phyloP scores from a whole-genome alignment of 2,329 filamentous ascomycete species.

The Aspergillaceae sp. region DNA sequence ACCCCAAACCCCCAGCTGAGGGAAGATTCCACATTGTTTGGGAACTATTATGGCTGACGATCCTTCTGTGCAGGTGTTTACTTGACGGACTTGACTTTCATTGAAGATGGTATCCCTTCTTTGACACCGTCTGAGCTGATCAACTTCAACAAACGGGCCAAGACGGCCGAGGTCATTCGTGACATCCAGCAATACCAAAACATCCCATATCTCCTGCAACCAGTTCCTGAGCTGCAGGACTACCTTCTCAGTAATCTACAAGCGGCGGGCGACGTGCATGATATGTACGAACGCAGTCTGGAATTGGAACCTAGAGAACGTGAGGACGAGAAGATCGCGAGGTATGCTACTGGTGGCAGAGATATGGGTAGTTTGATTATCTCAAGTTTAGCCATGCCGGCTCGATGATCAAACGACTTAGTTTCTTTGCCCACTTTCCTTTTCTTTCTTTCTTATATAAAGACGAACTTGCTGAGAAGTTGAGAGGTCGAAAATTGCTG shows the following conservation, averaged over 20 bases:
- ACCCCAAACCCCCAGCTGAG: too few relatives aligned
- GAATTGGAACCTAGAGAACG: slow-evolving; percentile 87
- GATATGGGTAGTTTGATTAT: slow-evolving; percentile 25
- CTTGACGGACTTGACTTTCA: slow-evolving; percentile 93
- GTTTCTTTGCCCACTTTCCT: slow-evolving; percentile 7
- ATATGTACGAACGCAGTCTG: slow-evolving; percentile 98
- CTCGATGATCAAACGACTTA: slow-evolving; percentile 20
- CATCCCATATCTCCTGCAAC: slow-evolving; percentile 83
- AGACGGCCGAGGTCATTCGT: slow-evolving; percentile 95
- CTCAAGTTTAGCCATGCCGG: slow-evolving; percentile 24
- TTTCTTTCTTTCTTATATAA: slow-evolving; percentile 8
- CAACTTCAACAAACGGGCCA: slow-evolving; percentile 96
- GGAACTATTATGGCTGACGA: slow-evolving; percentile 1
- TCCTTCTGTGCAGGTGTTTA: slow-evolving; percentile 62
- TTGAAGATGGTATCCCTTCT: slow-evolving; percentile 94
- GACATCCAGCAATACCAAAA: slow-evolving; percentile 99
- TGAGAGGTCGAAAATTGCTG: slow-evolving; percentile 14
- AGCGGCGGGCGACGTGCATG: slow-evolving; percentile 87
- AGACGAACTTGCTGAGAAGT: background rate
- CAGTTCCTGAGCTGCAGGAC: slow-evolving; percentile 86
- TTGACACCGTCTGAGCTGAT: slow-evolving; percentile 94
- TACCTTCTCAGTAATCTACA: slow-evolving; percentile 97
- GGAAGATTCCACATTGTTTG: background rate
- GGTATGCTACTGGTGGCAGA: slow-evolving; percentile 51
- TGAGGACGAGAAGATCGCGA: slow-evolving; percentile 99